These are phyloP conservation scores for Epipyxis sp. DNA, from an alignment of 108 stramenopile species.

Conservation along the genomic window DNA sequence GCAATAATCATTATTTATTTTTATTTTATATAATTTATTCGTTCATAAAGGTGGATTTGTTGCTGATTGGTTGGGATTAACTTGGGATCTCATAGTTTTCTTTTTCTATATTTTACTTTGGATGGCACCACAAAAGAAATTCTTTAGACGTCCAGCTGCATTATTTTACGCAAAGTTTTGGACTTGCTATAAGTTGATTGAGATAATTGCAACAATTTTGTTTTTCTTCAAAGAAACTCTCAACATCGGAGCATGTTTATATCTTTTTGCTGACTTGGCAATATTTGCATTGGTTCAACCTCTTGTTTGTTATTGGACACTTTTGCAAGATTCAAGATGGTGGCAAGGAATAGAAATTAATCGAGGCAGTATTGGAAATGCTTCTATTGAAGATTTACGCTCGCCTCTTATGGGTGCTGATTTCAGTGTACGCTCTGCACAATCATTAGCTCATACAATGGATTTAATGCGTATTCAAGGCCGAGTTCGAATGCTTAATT, in stretches of 20 bases:
- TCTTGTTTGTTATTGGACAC: conserved; percentile 17
- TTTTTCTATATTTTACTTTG: conserved; percentile 5
- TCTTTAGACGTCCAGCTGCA: conserved; percentile 14
- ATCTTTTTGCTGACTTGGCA: neutral
- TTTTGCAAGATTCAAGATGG: conserved; percentile 22
- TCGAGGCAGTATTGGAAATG: neutral
- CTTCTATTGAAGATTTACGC: neutral
- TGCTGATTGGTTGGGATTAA: neutral
- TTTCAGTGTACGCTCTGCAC: conserved; percentile 6
- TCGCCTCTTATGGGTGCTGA: conserved; percentile 17
- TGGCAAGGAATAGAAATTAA: conserved; percentile 32
- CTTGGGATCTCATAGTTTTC: conserved; percentile 9
- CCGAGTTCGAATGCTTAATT: conserved; percentile 14
- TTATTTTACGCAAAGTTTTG: conserved; percentile 19
- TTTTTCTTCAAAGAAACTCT: neutral
- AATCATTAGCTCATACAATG: conserved; percentile 25
- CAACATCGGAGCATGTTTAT: neutral
- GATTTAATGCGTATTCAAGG: conserved; percentile 15
- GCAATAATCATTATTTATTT: no score
- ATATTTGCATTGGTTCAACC: neutral
- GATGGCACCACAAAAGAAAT: conserved; percentile 7
- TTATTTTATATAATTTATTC: no score
- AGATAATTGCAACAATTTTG: neutral
- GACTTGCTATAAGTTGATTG: no score
- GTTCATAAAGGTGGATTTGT: neutral